These are phyloP conservation scores for Diplocarpon rosae DNA, from an alignment of 2,329 filamentous ascomycete species.

Conservation along the genomic window DNA sequence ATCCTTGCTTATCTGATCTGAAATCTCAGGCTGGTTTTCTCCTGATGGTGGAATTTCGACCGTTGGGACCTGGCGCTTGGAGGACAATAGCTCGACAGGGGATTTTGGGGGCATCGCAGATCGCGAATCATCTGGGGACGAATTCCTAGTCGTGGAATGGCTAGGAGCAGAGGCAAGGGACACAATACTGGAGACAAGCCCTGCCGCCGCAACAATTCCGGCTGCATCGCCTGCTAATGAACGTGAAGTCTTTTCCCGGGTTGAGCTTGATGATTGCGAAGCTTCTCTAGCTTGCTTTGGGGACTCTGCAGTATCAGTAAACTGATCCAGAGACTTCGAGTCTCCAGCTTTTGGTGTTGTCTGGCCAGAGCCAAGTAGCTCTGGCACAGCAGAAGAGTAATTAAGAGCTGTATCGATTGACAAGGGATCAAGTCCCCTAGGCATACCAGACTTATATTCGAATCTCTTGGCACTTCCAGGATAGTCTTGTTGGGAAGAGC, in stretches of 20 bases:
- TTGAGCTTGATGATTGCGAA: conserved; percentile 2
- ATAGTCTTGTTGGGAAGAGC: conserved; percentile 30
- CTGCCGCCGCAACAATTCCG: conserved; percentile 14
- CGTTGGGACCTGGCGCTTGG: not conserved
- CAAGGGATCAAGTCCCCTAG: conserved; percentile 21
- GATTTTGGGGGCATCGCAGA: conserved; percentile 1
- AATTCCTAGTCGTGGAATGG: conserved; percentile 21
- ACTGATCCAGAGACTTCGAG: not conserved
- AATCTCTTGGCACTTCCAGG: conserved; percentile 28
- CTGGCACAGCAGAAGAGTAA: conserved; percentile 27
- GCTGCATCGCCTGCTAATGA: conserved; percentile 10
- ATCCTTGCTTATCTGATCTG: conserved; percentile 34
- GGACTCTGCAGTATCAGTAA: not conserved
- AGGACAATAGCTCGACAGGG: not conserved
- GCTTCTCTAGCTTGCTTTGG: not conserved
- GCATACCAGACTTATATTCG: not conserved
- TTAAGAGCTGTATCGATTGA: conserved; percentile 32
- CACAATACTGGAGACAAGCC: conserved; percentile 16
- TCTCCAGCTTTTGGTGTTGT: conserved; percentile 48
- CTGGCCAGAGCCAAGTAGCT: conserved; percentile 51
- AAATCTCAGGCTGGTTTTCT: conserved; percentile 28
- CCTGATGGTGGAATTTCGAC: conserved; percentile 10
- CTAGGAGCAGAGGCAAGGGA: conserved; percentile 16
- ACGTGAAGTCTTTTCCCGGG: not conserved
- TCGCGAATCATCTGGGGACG: conserved; percentile 13